Evolutionary conservation across 805 yeast species (phyloP), one percentile per base, ranked within the genome.

Genomic region (Metschnikowia cerradonensis): DNA sequence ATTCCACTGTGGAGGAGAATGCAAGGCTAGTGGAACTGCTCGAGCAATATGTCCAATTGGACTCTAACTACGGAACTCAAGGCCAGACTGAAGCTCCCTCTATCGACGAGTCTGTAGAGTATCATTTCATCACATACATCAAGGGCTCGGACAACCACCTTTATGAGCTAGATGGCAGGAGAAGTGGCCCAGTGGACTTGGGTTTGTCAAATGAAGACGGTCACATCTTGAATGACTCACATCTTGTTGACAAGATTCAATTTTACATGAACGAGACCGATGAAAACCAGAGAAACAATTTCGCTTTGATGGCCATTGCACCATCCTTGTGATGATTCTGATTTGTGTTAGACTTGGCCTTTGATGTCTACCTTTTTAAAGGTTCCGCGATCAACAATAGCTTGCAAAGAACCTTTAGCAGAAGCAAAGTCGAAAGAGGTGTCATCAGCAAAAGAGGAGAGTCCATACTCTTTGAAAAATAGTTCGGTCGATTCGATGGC

Each of bases 151-250:
- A 81, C 54, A 80, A 79, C 7, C 80, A 80, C 52, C 62, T 92
- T 19, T 88, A 81, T 60, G 98, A 92, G 67, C 75, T 92, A 34
- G 99, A 92, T 63, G 99, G 99, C 1, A 77, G 98, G 56, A 76
- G 95, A 56, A 67, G 67, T 34, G 94, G 96, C 0, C 90, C 96
- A 0, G 74, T 84, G 34, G 81, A 78, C 52, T 68, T 90, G 38
- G 90, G 77, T 0, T 83, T 4, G 47, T 60, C 67, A 6, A 64
- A 60, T 2, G 71, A 68, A 3, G 64, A 55, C 4, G 54, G 60
- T 0, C 84, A 84, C 57, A 74, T 88, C 33, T 53, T 88, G n/a
- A 73, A 75, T 30, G 83, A 82, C 39, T 67, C 74, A 1, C 61
- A 66, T 7, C 71, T 91, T 6, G 60, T 72, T 10, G 67, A 73